Evolutionary conservation across 2,329 filamentous ascomycete species (phyloP), one percentile per base, ranked within the genome.

Genomic region (Coniochaeta ligniaria): DNA sequence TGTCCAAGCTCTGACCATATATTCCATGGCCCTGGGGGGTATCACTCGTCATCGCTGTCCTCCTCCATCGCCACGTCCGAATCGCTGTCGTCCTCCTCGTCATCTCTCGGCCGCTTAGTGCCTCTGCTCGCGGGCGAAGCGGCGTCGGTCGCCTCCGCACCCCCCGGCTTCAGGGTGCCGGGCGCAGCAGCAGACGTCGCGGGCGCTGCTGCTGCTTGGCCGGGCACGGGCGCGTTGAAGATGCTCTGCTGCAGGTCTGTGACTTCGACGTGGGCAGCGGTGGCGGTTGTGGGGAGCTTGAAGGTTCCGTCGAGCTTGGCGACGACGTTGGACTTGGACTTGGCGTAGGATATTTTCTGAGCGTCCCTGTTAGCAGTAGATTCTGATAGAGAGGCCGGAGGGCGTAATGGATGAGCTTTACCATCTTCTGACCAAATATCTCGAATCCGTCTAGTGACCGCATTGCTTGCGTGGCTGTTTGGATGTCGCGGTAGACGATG

Each of bases 381-480:
- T 4, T 5, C 11, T 31, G 28, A 26, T 28, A 50, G 5, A 7
- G 20, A n/a, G n/a, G n/a, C n/a, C n/a, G n/a, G n/a, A n/a, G n/a
- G n/a, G n/a, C n/a, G n/a, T 26, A 55, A 55, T 6, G 17, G 20
- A n/a, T 52, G 28, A 80, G 89, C 64, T 11, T 38, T 73, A 97
- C 94, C 81, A 99, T 86, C 65, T 92, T 83, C 65, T 85, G 87
- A 17, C 93, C 95, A 65, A 96, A 88, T 66, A 99, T 92, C 2
- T 90, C 85, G 69, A 92, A 91, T 2, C 91, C 92, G 67, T 98
- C 89, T 56, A 97, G 78, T 12, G 91, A 87, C 65, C 94, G 83
- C 91, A 99, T 91, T 1, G 95, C 95, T 72, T 96, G 92, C 26
- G 93, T 96, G 58, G 92, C 92, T n/a, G 91, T 87, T 66, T 96